Conservation (phyloP, 768 basidiomycete genomes). For the Hericium rajendrae region DNA sequence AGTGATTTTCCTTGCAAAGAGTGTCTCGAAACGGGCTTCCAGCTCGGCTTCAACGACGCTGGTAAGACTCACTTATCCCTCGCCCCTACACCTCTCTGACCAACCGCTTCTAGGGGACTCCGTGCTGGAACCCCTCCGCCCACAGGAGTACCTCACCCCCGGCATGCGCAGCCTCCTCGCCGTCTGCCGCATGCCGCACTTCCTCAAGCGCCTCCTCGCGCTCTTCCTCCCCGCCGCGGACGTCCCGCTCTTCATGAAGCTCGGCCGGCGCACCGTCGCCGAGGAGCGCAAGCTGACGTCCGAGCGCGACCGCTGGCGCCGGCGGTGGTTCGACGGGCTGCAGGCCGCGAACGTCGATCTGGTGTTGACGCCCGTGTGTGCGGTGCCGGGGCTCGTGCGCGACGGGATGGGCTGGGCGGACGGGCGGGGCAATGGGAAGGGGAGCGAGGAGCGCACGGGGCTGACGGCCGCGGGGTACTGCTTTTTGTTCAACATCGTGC, state of each 20-base stretch:
- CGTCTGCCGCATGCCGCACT: conserved; percentile 17
- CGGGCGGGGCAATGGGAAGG: background rate
- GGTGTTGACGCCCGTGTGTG: conserved; percentile 18
- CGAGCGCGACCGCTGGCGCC: conserved; percentile 13
- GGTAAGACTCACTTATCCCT: background rate
- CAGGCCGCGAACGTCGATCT: conserved; percentile 24
- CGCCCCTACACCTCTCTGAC: background rate
- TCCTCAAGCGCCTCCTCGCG: conserved; percentile 17
- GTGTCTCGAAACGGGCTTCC: background rate
- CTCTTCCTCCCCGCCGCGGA: conserved; percentile 19
- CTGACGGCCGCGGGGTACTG: background rate
- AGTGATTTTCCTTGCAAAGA: background rate
- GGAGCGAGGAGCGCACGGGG: background rate
- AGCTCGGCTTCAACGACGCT: background rate
- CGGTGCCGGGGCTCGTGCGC: background rate
- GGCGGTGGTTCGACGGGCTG: conserved; percentile 17
- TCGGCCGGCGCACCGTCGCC: background rate
- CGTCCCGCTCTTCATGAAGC: conserved; percentile 11
- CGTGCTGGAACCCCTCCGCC: background rate
- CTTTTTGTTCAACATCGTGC: background rate
- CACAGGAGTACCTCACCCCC: conserved; percentile 14
- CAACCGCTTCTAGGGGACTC: background rate
- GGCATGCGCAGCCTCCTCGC: conserved; percentile 10
- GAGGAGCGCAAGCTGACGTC: conserved; percentile 19
- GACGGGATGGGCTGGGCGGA: background rate